These are phyloP conservation scores for Fusarium sp. DNA, from an alignment of 2,329 filamentous ascomycete species.

Conservation along the genomic window DNA sequence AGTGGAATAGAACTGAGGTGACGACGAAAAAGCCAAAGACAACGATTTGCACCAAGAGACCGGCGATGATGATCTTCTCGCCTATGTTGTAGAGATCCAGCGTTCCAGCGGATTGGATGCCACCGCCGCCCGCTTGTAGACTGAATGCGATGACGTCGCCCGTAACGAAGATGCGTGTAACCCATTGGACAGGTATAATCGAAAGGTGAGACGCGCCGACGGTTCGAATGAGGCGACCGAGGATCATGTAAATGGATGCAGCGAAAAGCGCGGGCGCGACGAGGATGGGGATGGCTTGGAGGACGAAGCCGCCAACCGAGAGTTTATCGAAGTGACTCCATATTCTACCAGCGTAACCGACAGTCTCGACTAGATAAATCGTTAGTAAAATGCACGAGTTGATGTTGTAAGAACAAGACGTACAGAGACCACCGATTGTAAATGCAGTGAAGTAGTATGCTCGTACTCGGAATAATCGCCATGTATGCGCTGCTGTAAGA, in stretches of 20 bases:
- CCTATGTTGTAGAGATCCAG: constrained; percentile 2
- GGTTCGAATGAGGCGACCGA: constrained; percentile 14
- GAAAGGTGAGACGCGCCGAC: constrained; percentile 7
- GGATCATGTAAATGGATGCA: constrained; percentile 23
- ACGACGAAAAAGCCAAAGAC: constrained; percentile 17
- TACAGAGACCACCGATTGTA: constrained; percentile 4
- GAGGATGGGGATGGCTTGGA: constrained; percentile 19
- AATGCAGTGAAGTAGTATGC: constrained; percentile 16
- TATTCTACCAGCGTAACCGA: constrained; percentile 17
- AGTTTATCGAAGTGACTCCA: constrained; percentile 15
- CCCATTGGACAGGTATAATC: constrained; percentile 12
- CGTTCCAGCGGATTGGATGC: constrained; percentile 8
- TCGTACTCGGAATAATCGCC: not conserved
- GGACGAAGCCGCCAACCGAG: not conserved
- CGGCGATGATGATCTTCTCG: constrained; percentile 14
- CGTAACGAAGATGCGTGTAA: constrained; percentile 11
- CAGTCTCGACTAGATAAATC: not conserved
- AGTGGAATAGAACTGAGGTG: constrained; percentile 11
- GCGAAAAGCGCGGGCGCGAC: constrained; percentile 16
- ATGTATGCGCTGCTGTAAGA: not conserved
- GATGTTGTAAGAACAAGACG: rapidly evolving
- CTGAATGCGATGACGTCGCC: constrained; percentile 7
- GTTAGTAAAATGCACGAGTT: not conserved
- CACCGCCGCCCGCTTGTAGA: constrained; percentile 4
- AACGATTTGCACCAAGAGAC: constrained; percentile 4